A percentile compares a stretch with the other conserved stretches of the same genome.
Conservation (phyloP, 2,329 filamentous ascomycete genomes). For the Aspergillus vadensis region DNA sequence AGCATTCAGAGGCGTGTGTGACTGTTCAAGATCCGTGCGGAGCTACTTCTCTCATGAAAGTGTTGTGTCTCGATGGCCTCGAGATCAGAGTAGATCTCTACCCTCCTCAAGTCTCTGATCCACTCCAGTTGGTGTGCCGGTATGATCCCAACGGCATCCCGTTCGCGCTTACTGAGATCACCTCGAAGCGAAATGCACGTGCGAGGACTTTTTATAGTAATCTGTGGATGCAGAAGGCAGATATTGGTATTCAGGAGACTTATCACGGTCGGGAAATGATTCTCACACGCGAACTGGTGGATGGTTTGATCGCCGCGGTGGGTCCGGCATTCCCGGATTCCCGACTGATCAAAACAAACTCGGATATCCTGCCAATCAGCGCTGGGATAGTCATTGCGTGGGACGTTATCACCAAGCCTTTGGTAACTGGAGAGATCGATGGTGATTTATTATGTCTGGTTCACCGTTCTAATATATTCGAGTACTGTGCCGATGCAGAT, state of each 20-base stretch:
- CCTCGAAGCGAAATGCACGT: conserved; percentile 87
- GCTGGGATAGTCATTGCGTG: conserved; percentile 20
- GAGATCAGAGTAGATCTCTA: conserved; percentile 15
- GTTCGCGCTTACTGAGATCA: conserved; percentile 87
- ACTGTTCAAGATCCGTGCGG: neutral
- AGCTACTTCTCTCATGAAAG: conserved; percentile 2
- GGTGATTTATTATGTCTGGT: conserved; percentile 21
- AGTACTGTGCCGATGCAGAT: conserved; percentile 10
- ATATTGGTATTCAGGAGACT: conserved; percentile 66
- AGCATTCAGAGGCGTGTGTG: conserved; percentile 10
- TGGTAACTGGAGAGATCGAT: conserved; percentile 9
- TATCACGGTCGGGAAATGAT: conserved; percentile 67
- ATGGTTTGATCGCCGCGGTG: conserved; percentile 51
- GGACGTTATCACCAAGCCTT: conserved; percentile 18
- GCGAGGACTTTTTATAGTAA: conserved; percentile 98
- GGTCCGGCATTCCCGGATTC: conserved; percentile 17
- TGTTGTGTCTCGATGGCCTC: conserved; percentile 12
- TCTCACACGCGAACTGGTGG: conserved; percentile 58
- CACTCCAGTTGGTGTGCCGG: conserved; percentile 76
- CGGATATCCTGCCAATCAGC: conserved; percentile 15
- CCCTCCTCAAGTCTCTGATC: conserved; percentile 35
- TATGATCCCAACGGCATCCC: conserved; percentile 91
- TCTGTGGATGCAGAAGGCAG: conserved; percentile 80
- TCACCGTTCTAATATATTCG: conserved; percentile 20
- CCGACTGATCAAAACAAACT: conserved; percentile 6